A percentile compares a stretch with the other conserved stretches of the same genome.
Conservation (phyloP, 148 eudicot species). For the Persicaria maculosa region DNA sequence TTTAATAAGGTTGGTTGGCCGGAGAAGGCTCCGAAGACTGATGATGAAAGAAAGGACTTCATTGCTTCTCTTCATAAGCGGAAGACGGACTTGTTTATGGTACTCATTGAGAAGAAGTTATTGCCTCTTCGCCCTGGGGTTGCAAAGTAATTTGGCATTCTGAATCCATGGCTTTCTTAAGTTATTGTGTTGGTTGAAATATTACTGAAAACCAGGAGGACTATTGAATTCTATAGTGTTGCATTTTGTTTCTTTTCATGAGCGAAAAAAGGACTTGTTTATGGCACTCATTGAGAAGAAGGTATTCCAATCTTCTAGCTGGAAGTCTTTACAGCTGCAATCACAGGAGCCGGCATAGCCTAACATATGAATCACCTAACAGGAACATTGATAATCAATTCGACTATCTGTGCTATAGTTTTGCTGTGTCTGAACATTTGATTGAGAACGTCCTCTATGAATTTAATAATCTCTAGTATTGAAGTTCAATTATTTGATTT, state of each 20-base stretch:
- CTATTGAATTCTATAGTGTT: not conserved
- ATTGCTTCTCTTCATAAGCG: conserved; percentile 89
- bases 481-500: not conserved
- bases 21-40: conserved; percentile 75
- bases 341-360: not conserved
- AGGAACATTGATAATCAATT: not conserved
- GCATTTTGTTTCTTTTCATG: not conserved
- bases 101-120: conserved; percentile 81
- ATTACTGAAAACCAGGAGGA: not conserved
- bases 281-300: not conserved
- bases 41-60: conserved; percentile 80
- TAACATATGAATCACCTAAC: not conserved
- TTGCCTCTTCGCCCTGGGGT: conserved; percentile 98
- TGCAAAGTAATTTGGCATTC: conserved; percentile 55
- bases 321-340: not conserved
- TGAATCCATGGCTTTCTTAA: not conserved
- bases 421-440: not conserved
- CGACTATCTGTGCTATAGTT: not conserved
- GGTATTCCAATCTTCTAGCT: not conserved
- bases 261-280: too few relatives aligned
- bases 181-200: not conserved
- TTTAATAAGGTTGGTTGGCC: conserved; percentile 91
- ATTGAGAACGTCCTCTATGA: not conserved
- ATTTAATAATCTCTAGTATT: not conserved
- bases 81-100: conserved; percentile 94